Evolutionary conservation across 306 rosid species (phyloP), one percentile per base, ranked within the genome.

Genomic region (Inga oerstediana): DNA sequence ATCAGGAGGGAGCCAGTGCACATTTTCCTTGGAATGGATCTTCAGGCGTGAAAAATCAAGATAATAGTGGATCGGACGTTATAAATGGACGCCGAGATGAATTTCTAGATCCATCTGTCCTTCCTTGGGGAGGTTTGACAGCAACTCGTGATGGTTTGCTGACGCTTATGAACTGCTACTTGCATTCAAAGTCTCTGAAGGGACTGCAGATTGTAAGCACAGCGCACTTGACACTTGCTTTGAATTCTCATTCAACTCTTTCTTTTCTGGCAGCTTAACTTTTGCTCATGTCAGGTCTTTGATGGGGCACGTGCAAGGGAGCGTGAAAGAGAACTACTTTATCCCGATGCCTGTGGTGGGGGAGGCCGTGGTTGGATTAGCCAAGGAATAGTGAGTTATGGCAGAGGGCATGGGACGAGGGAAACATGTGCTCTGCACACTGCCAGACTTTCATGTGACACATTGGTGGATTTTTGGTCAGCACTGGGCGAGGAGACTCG

Each of bases 351-450:
- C 12, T 97, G 99, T 77, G 99, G 99, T 67, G 99, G 97, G 72
- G 97, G 94, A 87, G 97, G 98, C 83, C 97, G 99, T 77, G 99
- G 99, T 74, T 97, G 99, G 99, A 97, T 97, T 80, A 97, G 97
- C 89, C 99, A 97, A 92, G 98, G 99, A 82, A 86, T 93, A 71
- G 92, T 82, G 17, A 86, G 92, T 79, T 92, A 90, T 78, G 98
- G 98, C 51, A 94, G 98, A 91, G 99, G 98, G 51, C 99, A 94
- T 71, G 99, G 98, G 66, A 91, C 91, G 70, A 90, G 99, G 88
- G 99, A 97, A 89, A 91, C 98, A 32, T 97, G 99, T 78, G 99
- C 99, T 48, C 84, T 97, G 87, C 99, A 97, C 82, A 97, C 98
- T 51, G 97, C 99, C 81, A 85, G 98, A 90, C 98, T 97, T 89